Conservation (phyloP, 805 yeast genomes). For the Candida sakaeoensis region DNA sequence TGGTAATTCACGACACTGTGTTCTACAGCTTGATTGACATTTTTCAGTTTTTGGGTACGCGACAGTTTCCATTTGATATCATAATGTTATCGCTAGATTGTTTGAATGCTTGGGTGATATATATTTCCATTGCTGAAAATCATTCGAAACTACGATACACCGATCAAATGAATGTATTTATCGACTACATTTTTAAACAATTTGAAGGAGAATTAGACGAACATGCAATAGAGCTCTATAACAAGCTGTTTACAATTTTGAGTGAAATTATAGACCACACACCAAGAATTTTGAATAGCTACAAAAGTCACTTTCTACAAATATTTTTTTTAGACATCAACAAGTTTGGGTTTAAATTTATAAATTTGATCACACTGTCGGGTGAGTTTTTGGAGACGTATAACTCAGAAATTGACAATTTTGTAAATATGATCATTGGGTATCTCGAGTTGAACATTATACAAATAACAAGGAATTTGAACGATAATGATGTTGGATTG, state of each 20-base stretch:
- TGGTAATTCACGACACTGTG: constrained; percentile 29
- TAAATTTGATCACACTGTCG: constrained; percentile 27
- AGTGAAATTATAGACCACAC: constrained; percentile 46
- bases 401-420: constrained; percentile 35
- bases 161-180: constrained; percentile 20
- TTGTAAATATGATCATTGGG: constrained; percentile 43
- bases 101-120: constrained; percentile 34
- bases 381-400: constrained; percentile 26
- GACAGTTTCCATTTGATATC: constrained; percentile 10
- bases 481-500: constrained; percentile 29
- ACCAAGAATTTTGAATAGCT: constrained; percentile 35
- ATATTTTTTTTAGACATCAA: constrained; percentile 37
- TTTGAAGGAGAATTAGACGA: constrained; percentile 10
- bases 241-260: constrained; percentile 28
- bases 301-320: constrained; percentile 26
- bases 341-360: constrained; percentile 42
- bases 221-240: constrained; percentile 15
- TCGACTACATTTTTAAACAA: constrained; percentile 20
- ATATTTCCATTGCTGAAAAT: constrained; percentile 33
- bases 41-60: constrained; percentile 15
- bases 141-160: constrained; percentile 30
- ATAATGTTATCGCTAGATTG: constrained; percentile 20
- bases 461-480: constrained; percentile 36
- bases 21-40: constrained; percentile 22
- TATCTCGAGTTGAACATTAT: constrained; percentile 47